Evolutionary conservation across 208 protist genomes (phyloP).

Genomic region (Trypanosoma cruzi): DNA sequence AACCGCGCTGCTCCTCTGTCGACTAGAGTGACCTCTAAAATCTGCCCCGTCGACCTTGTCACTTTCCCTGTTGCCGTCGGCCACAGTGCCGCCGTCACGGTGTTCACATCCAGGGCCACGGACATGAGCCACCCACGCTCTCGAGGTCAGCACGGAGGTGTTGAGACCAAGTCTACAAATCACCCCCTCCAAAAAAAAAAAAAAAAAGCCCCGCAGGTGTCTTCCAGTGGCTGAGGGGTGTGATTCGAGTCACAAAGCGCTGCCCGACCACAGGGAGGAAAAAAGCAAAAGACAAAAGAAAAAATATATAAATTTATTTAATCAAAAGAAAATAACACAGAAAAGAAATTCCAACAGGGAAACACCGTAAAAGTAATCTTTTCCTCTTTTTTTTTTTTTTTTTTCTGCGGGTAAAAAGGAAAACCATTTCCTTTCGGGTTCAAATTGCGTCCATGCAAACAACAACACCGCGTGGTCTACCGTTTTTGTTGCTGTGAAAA

Average conservation of each 20-base stretch:
- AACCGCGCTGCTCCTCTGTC: constrained; percentile 7
- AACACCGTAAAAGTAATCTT: neutral
- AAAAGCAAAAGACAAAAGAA: neutral
- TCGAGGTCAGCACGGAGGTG: too few relatives aligned
- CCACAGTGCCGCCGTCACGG: constrained; percentile 17
- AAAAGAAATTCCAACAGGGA: neutral
- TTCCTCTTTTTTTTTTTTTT: neutral
- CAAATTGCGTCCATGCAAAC: neutral
- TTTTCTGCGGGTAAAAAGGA: neutral
- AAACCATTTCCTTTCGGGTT: neutral
- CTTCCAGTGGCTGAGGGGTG: neutral
- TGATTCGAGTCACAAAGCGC: neutral
- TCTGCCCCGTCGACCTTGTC: constrained; percentile 15
- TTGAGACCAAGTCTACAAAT: neutral
- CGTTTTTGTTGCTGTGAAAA: neutral
- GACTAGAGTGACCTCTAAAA: constrained; percentile 22
- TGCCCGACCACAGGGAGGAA: neutral
- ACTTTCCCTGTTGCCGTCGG: neutral
- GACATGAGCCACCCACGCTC: too few relatives aligned
- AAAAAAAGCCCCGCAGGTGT: neutral
- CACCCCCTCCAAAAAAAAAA: too few relatives aligned
- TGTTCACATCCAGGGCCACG: constrained; percentile 23
- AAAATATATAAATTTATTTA: neutral
- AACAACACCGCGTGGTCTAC: neutral
- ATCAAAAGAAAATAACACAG: neutral